phyloP scores from a whole-genome alignment of 345 rosid species.

The Microthlaspi erraticum region DNA sequence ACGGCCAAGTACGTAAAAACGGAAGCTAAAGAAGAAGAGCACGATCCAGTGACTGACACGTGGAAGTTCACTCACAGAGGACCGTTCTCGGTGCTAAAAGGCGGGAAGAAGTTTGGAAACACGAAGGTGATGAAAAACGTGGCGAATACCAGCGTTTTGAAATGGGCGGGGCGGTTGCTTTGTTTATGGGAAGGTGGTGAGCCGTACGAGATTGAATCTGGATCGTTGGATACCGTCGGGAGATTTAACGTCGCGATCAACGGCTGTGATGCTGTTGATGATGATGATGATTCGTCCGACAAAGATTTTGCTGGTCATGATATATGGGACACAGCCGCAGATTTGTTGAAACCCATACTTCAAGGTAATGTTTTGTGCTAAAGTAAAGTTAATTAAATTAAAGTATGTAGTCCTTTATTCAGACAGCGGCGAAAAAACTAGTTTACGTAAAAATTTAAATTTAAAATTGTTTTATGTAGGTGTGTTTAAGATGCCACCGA shows the following conservation, averaged over 20 bases:
- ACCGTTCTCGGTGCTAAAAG: constrained; percentile 82
- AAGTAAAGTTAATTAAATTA: constrained; percentile 27
- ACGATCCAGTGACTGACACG: constrained; percentile 65
- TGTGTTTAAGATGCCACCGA: constrained; percentile 84
- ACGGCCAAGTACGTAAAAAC: constrained; percentile 83
- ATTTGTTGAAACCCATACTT: constrained; percentile 70
- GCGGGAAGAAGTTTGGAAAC: constrained; percentile 73
- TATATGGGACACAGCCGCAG: constrained; percentile 64
- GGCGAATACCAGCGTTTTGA: constrained; percentile 84
- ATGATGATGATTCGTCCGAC: constrained; percentile 22
- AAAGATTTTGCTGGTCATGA: constrained; percentile 38
- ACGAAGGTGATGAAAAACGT: constrained; percentile 95
- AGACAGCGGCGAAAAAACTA: constrained; percentile 32
- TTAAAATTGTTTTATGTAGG: constrained; percentile 47
- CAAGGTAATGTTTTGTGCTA: constrained; percentile 52
- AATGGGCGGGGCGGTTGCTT: constrained; percentile 74
- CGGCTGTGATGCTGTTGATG: constrained; percentile 42
- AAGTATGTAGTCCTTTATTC: constrained; percentile 41
- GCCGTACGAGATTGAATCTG: constrained; percentile 78
- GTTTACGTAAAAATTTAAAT: background rate
- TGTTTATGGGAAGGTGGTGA: constrained; percentile 97
- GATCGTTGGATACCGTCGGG: constrained; percentile 72
- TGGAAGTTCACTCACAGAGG: constrained; percentile 87
- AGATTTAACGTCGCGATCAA: constrained; percentile 52
- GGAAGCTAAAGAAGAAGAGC: constrained; percentile 85